phyloP scores from a whole-genome alignment of 1,139 yeast species.

The Nakaseomyces kungkrabaensis region DNA sequence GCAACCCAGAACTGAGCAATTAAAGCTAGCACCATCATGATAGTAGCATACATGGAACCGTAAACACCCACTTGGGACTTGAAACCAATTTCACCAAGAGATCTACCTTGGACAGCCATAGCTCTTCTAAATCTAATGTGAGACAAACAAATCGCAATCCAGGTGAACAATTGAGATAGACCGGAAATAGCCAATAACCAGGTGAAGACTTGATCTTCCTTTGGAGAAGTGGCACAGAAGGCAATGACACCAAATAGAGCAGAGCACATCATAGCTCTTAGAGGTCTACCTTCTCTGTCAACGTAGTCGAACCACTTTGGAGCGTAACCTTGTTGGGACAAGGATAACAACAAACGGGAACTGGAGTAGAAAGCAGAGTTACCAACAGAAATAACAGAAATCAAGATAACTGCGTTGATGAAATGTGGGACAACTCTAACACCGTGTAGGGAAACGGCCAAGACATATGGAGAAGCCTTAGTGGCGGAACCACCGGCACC shows the following conservation, averaged over 20 bases:
- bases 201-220: slow-evolving; percentile 43
- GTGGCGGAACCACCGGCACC: slow-evolving; percentile 37
- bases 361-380: slow-evolving; percentile 50
- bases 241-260: slow-evolving; percentile 43
- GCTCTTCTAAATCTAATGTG: slow-evolving; percentile 53
- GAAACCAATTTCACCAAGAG: slow-evolving; percentile 40
- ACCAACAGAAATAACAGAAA: slow-evolving; percentile 42
- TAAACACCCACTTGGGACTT: slow-evolving; percentile 43
- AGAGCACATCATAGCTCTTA: slow-evolving; percentile 40
- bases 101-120: slow-evolving; percentile 41
- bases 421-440: slow-evolving; percentile 42
- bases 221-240: slow-evolving; percentile 45
- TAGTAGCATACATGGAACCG: slow-evolving; percentile 40
- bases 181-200: slow-evolving; percentile 57
- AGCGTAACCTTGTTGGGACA: slow-evolving; percentile 49
- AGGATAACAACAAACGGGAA: slow-evolving; percentile 48
- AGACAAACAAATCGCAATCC: slow-evolving; percentile 48
- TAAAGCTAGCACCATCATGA: slow-evolving; percentile 38
- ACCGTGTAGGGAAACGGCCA: slow-evolving; percentile 61
- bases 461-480: slow-evolving; percentile 64
- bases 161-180: slow-evolving; percentile 49
- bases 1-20: slow-evolving; percentile 59
- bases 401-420: slow-evolving; percentile 41
- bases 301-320: slow-evolving; percentile 47
- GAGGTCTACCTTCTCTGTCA: slow-evolving; percentile 52